Percentiles rank a stretch among this genome's conserved stretches.
phyloP scores from a whole-genome alignment of 352 stramenopile species.

The Pythium brachiatum region DNA sequence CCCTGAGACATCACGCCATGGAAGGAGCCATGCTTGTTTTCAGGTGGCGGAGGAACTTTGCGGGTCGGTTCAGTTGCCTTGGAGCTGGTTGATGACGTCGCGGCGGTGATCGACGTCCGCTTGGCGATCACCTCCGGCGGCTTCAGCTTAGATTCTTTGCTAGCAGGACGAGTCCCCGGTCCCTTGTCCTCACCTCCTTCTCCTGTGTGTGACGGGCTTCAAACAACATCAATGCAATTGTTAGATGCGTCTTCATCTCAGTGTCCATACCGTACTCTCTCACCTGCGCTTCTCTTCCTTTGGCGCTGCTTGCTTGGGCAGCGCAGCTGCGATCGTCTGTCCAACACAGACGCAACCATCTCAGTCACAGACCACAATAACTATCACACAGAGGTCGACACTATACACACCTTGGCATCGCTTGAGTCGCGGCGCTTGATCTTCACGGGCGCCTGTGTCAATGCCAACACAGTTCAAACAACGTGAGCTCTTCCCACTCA shows the following conservation, averaged over 20 bases:
- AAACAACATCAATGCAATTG: neutral
- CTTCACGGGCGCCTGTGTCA: constrained; percentile 20
- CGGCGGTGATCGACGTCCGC: constrained; percentile 10
- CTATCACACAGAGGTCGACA: neutral
- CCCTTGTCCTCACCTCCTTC: constrained; percentile 22
- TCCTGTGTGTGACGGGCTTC: constrained; percentile 20
- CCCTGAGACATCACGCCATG: constrained; percentile 21
- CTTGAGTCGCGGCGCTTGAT: constrained; percentile 33
- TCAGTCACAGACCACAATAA: constrained; percentile 2
- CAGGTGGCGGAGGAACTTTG: constrained; percentile 44
- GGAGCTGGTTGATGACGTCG: neutral
- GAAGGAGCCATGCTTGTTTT: constrained; percentile 32
- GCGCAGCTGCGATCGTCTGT: constrained; percentile 14
- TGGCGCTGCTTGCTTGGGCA: constrained; percentile 22
- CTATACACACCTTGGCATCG: constrained; percentile 29
- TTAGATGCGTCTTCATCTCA: neutral
- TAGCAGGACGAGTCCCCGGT: constrained; percentile 9
- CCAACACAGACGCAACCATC: neutral
- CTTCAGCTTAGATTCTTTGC: constrained; percentile 74
- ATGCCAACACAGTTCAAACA: neutral
- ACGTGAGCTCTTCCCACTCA: neutral
- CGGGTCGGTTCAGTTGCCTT: constrained; percentile 31
- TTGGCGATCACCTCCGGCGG: constrained; percentile 41
- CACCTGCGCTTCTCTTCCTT: constrained; percentile 34
- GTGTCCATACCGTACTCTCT: neutral